Evolutionary conservation across 139 green algal genomes (phyloP).

Genomic region (Chlorella vulgaris): DNA sequence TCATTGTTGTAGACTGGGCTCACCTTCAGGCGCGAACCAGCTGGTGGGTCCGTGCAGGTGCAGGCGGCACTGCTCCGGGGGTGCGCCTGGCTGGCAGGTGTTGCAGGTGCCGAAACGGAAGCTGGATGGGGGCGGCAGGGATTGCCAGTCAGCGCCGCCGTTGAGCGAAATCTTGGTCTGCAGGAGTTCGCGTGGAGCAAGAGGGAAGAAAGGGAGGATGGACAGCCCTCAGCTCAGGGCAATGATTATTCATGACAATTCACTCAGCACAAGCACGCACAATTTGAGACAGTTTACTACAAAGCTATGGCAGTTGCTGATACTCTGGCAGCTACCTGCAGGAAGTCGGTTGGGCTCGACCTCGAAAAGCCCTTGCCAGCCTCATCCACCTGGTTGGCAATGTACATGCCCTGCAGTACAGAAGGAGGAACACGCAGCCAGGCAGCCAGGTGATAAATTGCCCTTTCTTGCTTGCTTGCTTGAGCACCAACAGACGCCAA

Average conservation of each 20-base stretch:
- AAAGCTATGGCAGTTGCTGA: too few species aligned
- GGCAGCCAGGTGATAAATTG: too few species aligned
- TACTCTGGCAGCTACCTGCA: too few species aligned
- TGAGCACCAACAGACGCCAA: too few species aligned
- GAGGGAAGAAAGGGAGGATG: background rate
- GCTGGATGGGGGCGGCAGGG: constrained; percentile 45
- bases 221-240: too few species aligned
- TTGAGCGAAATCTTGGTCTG: constrained; percentile 82
- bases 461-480: too few species aligned
- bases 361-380: constrained; percentile 28
- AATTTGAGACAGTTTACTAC: too few species aligned
- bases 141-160: constrained; percentile 79
- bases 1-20: too few species aligned
- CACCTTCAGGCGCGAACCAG: constrained; percentile 62
- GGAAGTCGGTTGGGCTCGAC: constrained; percentile 9
- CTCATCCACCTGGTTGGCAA: constrained; percentile 80
- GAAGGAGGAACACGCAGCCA: too few species aligned
- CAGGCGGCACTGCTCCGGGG: constrained; percentile 62
- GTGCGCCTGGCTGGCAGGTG: constrained; percentile 37
- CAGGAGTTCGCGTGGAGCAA: background rate
- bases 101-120: constrained; percentile 49
- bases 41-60: constrained; percentile 82
- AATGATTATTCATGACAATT: too few species aligned
- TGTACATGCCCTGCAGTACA: constrained; percentile 74
- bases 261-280: too few species aligned